phyloP scores from a whole-genome alignment of 805 yeast species.

The Starmerella riodocensis region DNA sequence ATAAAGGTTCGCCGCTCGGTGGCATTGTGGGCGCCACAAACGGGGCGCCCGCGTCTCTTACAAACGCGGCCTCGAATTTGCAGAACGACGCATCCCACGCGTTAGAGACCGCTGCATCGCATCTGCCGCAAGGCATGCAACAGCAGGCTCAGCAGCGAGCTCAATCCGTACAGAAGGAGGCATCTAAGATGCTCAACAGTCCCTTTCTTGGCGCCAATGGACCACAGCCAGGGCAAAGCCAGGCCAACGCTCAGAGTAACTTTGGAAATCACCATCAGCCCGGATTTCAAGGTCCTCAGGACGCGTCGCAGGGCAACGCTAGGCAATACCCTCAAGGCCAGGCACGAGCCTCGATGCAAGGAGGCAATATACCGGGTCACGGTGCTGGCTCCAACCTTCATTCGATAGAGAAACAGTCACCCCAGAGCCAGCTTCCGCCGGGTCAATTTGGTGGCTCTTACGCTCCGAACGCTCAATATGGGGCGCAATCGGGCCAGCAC shows the following conservation, averaged over 20 bases:
- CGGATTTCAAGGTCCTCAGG: too few relatives aligned
- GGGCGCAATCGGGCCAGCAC: too few relatives aligned
- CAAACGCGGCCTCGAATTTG: neutral
- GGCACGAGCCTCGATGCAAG: too few relatives aligned
- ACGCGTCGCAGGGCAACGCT: too few relatives aligned
- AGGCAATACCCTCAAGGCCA: too few relatives aligned
- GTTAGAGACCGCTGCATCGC: neutral
- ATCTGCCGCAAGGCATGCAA: neutral
- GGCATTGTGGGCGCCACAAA: neutral
- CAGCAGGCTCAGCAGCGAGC: conserved; percentile 1
- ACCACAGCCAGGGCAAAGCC: too few relatives aligned
- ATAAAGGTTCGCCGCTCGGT: neutral
- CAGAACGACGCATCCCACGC: neutral
- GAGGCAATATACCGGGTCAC: too few relatives aligned
- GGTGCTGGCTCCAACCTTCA: too few relatives aligned
- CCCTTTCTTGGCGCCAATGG: conserved; percentile 14
- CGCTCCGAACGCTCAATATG: too few relatives aligned
- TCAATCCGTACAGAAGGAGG: neutral
- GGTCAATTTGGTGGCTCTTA: too few relatives aligned
- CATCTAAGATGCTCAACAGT: conserved; percentile 11
- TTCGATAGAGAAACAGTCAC: conserved; percentile 4
- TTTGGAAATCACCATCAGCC: too few relatives aligned
- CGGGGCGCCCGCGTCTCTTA: conserved; percentile 1
- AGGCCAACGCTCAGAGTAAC: too few relatives aligned
- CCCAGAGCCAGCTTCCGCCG: neutral